A percentile compares a stretch with the other conserved stretches of the same genome.
These are phyloP conservation scores for Spizellomyces sp. DNA, from an alignment of 192 early-diverging fungal species.

Conservation along the genomic window DNA sequence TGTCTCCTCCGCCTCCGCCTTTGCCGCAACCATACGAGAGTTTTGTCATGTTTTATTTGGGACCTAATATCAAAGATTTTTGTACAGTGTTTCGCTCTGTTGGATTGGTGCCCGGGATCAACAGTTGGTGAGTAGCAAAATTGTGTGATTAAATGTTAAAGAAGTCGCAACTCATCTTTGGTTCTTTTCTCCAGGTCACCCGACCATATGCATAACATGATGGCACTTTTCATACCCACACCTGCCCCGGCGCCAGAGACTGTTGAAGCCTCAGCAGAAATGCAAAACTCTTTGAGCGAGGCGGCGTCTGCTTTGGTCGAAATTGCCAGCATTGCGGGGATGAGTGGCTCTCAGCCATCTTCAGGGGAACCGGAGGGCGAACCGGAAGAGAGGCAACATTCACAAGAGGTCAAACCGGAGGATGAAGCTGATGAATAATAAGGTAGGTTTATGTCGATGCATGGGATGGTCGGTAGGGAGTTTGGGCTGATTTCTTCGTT, in stretches of 20 bases:
- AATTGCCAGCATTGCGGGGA: conserved; percentile 17
- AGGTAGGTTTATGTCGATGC: no score
- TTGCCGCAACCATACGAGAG: conserved; percentile 34
- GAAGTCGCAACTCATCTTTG: background rate
- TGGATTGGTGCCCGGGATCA: conserved; percentile 56
- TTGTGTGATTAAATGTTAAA: background rate
- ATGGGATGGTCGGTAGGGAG: no score
- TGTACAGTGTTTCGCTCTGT: conserved; percentile 48
- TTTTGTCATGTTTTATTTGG: conserved; percentile 53
- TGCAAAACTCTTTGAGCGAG: conserved; percentile 14
- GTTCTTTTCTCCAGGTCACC: background rate
- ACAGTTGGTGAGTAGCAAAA: conserved; percentile 47
- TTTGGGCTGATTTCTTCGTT: no score
- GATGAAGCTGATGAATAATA: no score
- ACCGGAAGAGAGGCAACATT: no score
- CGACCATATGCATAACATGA: conserved; percentile 1
- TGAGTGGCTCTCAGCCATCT: background rate
- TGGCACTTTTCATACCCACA: conserved; percentile 18
- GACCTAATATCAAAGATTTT: conserved; percentile 52
- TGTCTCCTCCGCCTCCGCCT: background rate
- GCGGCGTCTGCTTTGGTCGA: conserved; percentile 25
- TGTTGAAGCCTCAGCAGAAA: conserved; percentile 1
- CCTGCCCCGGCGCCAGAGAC: conserved; percentile 14
- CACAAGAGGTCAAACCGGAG: no score
- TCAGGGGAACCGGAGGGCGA: no score